phyloP scores from a whole-genome alignment of 148 eudicot species.

The Salicornia ramosissima region DNA sequence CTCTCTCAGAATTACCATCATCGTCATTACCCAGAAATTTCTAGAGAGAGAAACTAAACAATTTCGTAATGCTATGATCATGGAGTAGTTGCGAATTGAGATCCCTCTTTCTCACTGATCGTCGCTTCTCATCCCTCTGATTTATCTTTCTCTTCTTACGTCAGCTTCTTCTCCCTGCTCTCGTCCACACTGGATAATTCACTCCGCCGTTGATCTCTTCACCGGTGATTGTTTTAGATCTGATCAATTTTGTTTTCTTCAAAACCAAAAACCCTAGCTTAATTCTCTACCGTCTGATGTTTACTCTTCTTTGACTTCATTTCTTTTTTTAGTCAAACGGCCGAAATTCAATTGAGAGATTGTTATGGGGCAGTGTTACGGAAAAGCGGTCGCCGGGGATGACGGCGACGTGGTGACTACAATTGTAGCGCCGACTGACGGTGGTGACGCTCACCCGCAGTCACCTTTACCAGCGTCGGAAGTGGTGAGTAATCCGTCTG shows the following conservation, averaged over 20 bases:
- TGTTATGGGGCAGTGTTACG: conserved; percentile 79
- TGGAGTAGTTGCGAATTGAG: conserved; percentile 13
- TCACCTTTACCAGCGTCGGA: conserved; percentile 47
- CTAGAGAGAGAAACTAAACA: background rate
- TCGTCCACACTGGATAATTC: conserved; percentile 17
- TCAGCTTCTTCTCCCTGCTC: conserved; percentile 21
- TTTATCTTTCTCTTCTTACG: background rate
- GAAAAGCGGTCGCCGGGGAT: conserved; percentile 43
- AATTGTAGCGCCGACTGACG: conserved; percentile 10
- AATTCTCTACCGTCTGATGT: conserved; percentile 18
- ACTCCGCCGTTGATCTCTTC: background rate
- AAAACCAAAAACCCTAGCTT: conserved; percentile 13
- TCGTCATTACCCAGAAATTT: background rate
- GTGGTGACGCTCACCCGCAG: conserved; percentile 27
- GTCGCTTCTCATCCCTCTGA: too few relatives aligned
- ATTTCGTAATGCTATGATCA: background rate
- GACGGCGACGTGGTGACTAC: conserved; percentile 14
- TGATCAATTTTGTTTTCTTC: conserved; percentile 9
- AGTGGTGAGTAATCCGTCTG: conserved; percentile 21
- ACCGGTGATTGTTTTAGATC: conserved; percentile 8
- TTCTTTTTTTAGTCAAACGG: conserved; percentile 6
- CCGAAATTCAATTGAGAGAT: background rate
- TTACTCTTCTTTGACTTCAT: conserved; percentile 23
- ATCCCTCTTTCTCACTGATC: conserved; percentile 1
- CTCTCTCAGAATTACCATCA: background rate